phyloP scores from a whole-genome alignment of 768 basidiomycete species.

The Boletus edulis region DNA sequence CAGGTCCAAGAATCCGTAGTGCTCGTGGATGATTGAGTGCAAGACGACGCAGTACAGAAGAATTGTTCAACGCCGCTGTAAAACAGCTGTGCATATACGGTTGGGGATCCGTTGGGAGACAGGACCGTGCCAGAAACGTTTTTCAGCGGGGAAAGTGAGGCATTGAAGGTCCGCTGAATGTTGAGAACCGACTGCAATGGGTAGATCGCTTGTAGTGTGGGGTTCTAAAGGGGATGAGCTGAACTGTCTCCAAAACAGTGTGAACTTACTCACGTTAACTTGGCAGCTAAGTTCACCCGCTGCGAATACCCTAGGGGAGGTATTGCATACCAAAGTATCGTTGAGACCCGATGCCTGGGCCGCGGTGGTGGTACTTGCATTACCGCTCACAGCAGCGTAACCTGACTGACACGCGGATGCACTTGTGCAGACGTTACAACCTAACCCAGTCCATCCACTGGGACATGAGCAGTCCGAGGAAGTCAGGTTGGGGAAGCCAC shows the following conservation, averaged over 20 bases:
- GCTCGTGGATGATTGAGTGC: slow-evolving; percentile 54
- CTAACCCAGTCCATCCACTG: slow-evolving; percentile 72
- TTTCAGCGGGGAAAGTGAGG: slow-evolving; percentile 60
- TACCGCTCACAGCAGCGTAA: slow-evolving; percentile 42
- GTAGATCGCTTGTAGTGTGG: slow-evolving; percentile 75
- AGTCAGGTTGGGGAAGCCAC: slow-evolving; percentile 62
- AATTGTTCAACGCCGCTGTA: slow-evolving; percentile 88
- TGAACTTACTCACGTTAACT: slow-evolving; percentile 60
- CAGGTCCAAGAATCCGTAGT: slow-evolving; percentile 63
- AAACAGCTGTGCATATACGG: slow-evolving; percentile 67
- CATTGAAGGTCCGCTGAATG: slow-evolving; percentile 73
- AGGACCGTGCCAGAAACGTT: slow-evolving; percentile 27
- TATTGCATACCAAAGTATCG: slow-evolving; percentile 72
- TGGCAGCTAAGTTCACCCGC: slow-evolving; percentile 82
- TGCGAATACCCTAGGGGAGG: slow-evolving; percentile 66
- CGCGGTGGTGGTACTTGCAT: slow-evolving; percentile 31
- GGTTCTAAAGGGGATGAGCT: slow-evolving; percentile 52
- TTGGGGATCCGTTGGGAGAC: slow-evolving; percentile 52
- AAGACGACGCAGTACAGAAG: slow-evolving; percentile 71
- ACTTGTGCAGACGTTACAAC: slow-evolving; percentile 77
- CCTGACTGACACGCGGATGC: slow-evolving; percentile 67
- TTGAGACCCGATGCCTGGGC: slow-evolving; percentile 42
- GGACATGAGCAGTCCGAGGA: slow-evolving; percentile 67
- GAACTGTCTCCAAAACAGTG: background rate
- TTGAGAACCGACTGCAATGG: slow-evolving; percentile 71